phyloP scores from a whole-genome alignment of 805 yeast species.

The Lipomyces orientalis region DNA sequence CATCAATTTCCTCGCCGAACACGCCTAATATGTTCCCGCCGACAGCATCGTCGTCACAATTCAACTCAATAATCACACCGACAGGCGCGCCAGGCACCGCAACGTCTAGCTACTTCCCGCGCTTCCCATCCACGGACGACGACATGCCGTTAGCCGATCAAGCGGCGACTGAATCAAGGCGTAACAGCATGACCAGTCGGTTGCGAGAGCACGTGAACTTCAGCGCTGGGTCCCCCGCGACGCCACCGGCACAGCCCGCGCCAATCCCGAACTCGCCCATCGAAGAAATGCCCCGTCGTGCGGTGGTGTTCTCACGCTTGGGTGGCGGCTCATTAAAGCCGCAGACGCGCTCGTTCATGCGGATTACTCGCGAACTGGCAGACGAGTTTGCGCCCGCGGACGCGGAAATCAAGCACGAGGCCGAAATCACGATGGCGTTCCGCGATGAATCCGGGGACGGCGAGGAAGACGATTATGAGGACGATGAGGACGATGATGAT shows the following conservation, averaged over 20 bases:
- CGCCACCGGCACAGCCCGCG: neutral
- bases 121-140: conserved; percentile 5
- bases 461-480: conserved; percentile 31
- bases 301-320: conserved; percentile 31
- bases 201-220: neutral
- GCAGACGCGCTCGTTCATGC: conserved; percentile 33
- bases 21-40: conserved; percentile 11
- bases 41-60: neutral
- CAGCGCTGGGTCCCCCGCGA: neutral
- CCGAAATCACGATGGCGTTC: conserved; percentile 38
- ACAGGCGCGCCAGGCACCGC: neutral
- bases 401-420: conserved; percentile 39
- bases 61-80: neutral
- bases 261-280: conserved; percentile 11
- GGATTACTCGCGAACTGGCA: conserved; percentile 36
- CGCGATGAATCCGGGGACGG: conserved; percentile 20
- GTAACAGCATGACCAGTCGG: neutral
- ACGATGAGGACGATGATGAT: conserved; percentile 20
- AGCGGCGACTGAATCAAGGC: conserved; percentile 2
- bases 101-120: conserved; percentile 4
- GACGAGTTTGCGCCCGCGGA: conserved; percentile 38
- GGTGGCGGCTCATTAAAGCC: conserved; percentile 36
- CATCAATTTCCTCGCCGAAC: conserved; percentile 13
- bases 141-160: neutral
- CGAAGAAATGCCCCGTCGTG: conserved; percentile 29